These are phyloP conservation scores for Elsinoe necatrix DNA, from an alignment of 2,329 filamentous ascomycete genomes.

Conservation along the genomic window DNA sequence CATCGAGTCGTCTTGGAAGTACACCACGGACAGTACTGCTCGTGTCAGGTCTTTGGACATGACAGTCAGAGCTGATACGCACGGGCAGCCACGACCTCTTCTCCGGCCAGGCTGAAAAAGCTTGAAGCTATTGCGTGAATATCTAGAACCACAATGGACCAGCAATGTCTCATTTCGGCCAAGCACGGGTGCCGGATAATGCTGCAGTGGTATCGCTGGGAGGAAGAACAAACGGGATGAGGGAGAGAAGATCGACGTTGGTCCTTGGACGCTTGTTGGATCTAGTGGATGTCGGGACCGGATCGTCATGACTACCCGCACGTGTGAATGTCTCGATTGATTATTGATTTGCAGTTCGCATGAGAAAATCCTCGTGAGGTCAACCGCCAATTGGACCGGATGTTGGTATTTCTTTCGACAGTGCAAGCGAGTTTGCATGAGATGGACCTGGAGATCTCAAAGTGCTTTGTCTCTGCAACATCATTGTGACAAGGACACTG, in stretches of 20 bases:
- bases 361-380: neutral
- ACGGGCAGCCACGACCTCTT: neutral
- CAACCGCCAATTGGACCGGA: neutral
- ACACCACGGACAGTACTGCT: too few relatives aligned
- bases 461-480: too few relatives aligned
- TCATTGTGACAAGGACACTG: neutral
- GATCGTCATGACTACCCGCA: constrained; percentile 9
- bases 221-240: neutral
- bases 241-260: constrained; percentile 7
- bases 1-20: neutral
- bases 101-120: neutral
- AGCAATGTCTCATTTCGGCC: constrained; percentile 1
- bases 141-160: neutral
- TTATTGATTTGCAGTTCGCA: constrained; percentile 6
- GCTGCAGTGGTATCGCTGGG: neutral
- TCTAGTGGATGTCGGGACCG: constrained; percentile 6
- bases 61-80: neutral
- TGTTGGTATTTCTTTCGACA: neutral
- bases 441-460: neutral
- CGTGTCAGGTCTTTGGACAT: too few relatives aligned
- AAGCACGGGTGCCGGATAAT: neutral
- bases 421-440: neutral
- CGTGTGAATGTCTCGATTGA: neutral
- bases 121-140: neutral
- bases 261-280: constrained; percentile 4